Evolutionary conservation across 2,329 filamentous ascomycete species (phyloP).

Genomic region (Cytospora chrysosperma): DNA sequence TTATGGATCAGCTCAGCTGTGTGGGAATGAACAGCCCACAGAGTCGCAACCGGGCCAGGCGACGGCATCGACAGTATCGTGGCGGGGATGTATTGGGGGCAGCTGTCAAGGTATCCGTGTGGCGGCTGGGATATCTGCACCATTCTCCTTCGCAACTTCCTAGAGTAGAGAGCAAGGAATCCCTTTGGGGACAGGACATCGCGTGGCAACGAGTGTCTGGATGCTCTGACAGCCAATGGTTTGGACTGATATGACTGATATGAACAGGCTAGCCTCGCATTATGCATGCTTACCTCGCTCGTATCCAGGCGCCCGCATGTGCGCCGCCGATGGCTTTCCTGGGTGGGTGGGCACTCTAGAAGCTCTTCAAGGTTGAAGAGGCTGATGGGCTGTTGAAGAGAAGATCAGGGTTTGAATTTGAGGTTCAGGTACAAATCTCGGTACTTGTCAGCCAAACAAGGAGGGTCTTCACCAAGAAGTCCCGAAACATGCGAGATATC

Average conservation of each 20-base stretch:
- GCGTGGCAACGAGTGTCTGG: not conserved
- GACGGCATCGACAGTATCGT: not conserved
- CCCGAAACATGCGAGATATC: slow-evolving; percentile 15
- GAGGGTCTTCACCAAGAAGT: slow-evolving; percentile 13
- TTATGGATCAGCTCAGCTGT: not conserved
- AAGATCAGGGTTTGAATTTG: not conserved
- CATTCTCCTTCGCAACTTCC: not conserved
- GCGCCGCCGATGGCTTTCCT: not conserved
- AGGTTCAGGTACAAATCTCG: slow-evolving; percentile 3
- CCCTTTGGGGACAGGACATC: not conserved
- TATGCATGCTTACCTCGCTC: not conserved
- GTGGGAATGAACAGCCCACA: not conserved
- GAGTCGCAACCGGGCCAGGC: slow-evolving; percentile 5
- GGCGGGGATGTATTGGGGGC: not conserved
- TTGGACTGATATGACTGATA: not conserved
- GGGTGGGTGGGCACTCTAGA: slow-evolving; percentile 9
- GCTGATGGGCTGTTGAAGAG: not conserved
- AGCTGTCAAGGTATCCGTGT: not conserved
- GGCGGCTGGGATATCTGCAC: not conserved
- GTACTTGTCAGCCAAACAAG: slow-evolving; percentile 4
- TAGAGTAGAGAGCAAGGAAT: slow-evolving; percentile 3
- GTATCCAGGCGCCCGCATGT: not conserved
- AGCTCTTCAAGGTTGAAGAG: not conserved
- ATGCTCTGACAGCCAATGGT: not conserved
- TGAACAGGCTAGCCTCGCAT: not conserved